Evolutionary conservation across 2,329 filamentous ascomycete genomes (phyloP), one percentile per base, ranked within the genome.

Genomic region (Hypoxylon sp.): DNA sequence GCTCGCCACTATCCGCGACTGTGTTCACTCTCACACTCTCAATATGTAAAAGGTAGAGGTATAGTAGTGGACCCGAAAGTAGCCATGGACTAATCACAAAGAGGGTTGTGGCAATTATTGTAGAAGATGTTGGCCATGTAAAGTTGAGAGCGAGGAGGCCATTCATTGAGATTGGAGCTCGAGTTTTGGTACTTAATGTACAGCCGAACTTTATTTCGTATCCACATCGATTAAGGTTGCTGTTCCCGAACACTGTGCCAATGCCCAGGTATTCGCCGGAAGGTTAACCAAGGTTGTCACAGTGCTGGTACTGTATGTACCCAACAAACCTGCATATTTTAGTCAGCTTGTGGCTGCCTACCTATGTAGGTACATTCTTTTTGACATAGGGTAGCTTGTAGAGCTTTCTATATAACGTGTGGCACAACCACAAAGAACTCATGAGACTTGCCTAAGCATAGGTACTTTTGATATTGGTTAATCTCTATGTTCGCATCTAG

Each of bases 21-120:
- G 30, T 79, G 63, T 67, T 70, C 25, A 56, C 39, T 69, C 55
- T 57, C 19, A 48, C 25, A 56, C 39, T 69, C 55, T 57, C 19
- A 48, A 51, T 41, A 46, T 21, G 9, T 21, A 34, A 12, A 9
- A 21, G 1, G 29, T 4, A 6, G 9, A 11, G 7, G 3, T 11
- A 12, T 23, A 12, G 45, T 16, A 29, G 5, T 6, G 25, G 5
- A 30, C 16, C 23, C 5, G 16, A 30, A 27, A 1, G 19, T 3
- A 47, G 14, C 16, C n/a, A 21, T 21, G 3, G 37, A 21, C n/a
- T n/a, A 9, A 14, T 12, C n/a, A 32, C 23, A 29, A 19, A 11
- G 5, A 16, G 14, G 29, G 29, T 23, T 37, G 37, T 21, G 16
- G 21, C n/a, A 47, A 25, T 7, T 27, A 9, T 27, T 47, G 14